Base-by-base conservation (phyloP, 345 rosid species). In the Garcia nutans region DNA sequence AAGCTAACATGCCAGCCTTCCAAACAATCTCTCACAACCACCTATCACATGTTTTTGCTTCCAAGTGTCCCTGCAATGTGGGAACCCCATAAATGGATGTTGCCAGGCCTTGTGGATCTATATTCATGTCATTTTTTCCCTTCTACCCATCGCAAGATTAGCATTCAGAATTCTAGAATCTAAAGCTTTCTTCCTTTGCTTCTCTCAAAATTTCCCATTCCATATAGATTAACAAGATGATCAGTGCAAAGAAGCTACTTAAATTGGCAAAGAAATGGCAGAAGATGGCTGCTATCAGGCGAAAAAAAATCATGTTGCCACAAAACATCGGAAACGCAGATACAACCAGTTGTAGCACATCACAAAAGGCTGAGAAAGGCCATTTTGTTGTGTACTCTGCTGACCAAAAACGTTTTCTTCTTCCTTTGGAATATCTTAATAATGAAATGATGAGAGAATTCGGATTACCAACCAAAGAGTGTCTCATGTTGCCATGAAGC, bases 201-300 rank as follows among this genome's bases (percentile, higher is more conserved):
- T 68, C 33, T 23, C 11, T 60, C 7, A 16, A 15, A 50, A 69
- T 4, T 47, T 24, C 50, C 28, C 58, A 2, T 24, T 28, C 31
- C 0, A 0, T 22, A 22, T 10, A 24, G 31, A 20, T 3, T 47
- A 49, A 47, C 50, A 56, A 57, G 74, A 72, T 72, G 66, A 58
- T 72, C 28, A 41, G 23, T 41, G 17, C 65, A 22, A 62, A 65
- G 54, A 54, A 65, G 33, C 77, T 65, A 33, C 22, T 65, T 15
- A 28, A 65, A 52, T 33, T 74, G 64, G 73, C 72, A 44, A 76
- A 31, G 45, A 76, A 68, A 68, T 76, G 78, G 78, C 66, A 65
- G 66, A 75, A 67, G 3, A 0, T 57, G 31, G 78, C 74, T 59
- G 62, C 52, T 26, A 49, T 50, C 2, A 56, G 55, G 65, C 41